Evolutionary conservation across 1,284 basidiomycete species (phyloP).

Genomic region (Ustilago cynodontis): DNA sequence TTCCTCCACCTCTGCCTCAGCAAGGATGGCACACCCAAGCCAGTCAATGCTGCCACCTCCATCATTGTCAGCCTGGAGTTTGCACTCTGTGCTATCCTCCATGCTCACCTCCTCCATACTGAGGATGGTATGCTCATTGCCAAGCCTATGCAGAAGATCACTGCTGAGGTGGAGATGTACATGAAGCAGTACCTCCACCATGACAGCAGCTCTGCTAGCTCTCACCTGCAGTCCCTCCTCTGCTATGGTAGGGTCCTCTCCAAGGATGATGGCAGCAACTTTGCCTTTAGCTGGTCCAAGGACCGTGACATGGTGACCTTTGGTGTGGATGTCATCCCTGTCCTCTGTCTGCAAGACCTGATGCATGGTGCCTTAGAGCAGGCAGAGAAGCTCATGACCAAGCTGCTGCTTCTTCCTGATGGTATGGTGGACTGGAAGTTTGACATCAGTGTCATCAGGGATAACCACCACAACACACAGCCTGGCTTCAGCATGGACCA

Average conservation of each 20-base stretch:
- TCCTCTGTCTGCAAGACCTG: background rate
- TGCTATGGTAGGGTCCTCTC: background rate
- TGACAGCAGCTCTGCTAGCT: background rate
- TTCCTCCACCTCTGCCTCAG: conserved; percentile 11
- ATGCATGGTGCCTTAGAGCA: background rate
- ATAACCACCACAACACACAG: background rate
- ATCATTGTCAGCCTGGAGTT: background rate
- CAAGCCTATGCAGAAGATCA: background rate
- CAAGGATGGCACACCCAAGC: conserved; percentile 1
- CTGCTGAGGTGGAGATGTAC: background rate
- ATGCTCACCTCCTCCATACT: background rate
- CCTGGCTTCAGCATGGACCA: conserved; percentile 2
- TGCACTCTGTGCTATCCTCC: background rate
- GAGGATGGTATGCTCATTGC: background rate
- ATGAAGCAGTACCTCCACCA: background rate
- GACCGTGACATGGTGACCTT: background rate
- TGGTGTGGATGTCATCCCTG: background rate
- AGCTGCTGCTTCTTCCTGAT: background rate
- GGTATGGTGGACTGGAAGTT: background rate
- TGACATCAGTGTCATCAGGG: background rate
- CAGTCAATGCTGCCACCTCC: conserved; percentile 5
- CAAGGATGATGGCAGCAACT: conserved; percentile 5
- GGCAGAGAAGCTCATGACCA: background rate
- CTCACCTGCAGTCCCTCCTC: conserved; percentile 4
- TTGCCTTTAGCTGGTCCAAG: background rate